These are phyloP conservation scores for Backusella mclennaniae DNA, from an alignment of 192 early-diverging fungal species.

Conservation along the genomic window DNA sequence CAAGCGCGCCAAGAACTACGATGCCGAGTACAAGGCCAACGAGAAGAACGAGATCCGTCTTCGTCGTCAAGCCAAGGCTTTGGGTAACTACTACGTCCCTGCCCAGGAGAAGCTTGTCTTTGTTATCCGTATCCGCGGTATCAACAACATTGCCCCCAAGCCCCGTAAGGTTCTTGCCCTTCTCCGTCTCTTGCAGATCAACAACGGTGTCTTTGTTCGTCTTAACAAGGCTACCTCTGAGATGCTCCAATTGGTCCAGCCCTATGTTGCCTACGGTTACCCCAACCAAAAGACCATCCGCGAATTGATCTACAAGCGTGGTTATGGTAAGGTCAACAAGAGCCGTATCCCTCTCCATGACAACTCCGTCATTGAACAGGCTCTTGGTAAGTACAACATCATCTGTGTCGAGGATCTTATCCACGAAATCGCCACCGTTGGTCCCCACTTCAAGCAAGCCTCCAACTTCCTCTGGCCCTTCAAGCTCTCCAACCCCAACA, in stretches of 20 bases:
- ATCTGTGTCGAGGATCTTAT: slow-evolving; percentile 98
- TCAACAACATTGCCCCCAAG: slow-evolving; percentile 99
- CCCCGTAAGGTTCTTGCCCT: slow-evolving; percentile 99
- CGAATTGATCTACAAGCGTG: slow-evolving; percentile 82
- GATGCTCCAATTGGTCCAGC: slow-evolving; percentile 96
- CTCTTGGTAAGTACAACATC: slow-evolving; percentile 92
- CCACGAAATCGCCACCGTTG: slow-evolving; percentile 98
- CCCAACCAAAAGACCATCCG: slow-evolving; percentile 98
- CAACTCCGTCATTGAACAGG: slow-evolving; percentile 93
- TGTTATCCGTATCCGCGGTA: slow-evolving; percentile 99
- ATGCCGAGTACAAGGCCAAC: slow-evolving; percentile 90
- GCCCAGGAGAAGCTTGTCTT: slow-evolving; percentile 97
- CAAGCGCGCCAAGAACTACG: slow-evolving; percentile 99
- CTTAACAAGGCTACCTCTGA: slow-evolving; percentile 95
- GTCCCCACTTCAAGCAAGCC: slow-evolving; percentile 91
- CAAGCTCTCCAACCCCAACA: slow-evolving; percentile 97
- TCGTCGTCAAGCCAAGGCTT: slow-evolving; percentile 87
- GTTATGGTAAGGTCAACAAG: too few species aligned
- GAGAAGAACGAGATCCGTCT: slow-evolving; percentile 92
- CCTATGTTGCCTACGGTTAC: slow-evolving; percentile 92
- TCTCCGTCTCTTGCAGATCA: slow-evolving; percentile 98
- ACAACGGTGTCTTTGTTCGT: slow-evolving; percentile 95
- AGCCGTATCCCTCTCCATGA: slow-evolving; percentile 83
- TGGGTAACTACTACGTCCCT: slow-evolving; percentile 92
- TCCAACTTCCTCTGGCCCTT: slow-evolving; percentile 99